Evolutionary conservation across 2,329 filamentous ascomycete genomes (phyloP).

Genomic region (Epichloe gansuensis): DNA sequence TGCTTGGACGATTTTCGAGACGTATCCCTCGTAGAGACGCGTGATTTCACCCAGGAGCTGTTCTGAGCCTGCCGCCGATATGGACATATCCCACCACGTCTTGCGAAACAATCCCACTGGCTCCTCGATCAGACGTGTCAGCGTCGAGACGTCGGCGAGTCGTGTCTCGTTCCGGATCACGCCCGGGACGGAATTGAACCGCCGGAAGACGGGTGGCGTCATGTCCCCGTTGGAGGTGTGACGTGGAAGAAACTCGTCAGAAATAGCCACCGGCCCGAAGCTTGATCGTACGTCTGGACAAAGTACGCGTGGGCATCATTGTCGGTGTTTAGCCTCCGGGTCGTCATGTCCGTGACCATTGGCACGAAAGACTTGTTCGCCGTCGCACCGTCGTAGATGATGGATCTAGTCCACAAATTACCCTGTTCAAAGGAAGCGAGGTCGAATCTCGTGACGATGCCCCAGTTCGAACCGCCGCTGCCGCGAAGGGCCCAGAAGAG

Average conservation of each 20-base stretch:
- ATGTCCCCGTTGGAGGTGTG: constrained; percentile 5
- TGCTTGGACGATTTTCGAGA: not conserved
- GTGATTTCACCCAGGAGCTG: not conserved
- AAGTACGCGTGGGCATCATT: constrained; percentile 13
- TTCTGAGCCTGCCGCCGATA: not conserved
- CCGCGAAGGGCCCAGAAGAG: constrained; percentile 46
- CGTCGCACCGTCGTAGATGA: constrained; percentile 11
- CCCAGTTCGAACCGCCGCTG: constrained; percentile 45
- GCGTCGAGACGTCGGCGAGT: constrained; percentile 8
- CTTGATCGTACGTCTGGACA: constrained; percentile 13
- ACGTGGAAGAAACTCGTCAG: constrained; percentile 11
- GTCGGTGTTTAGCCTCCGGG: not conserved
- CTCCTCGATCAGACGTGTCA: constrained; percentile 13
- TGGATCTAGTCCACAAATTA: constrained; percentile 24
- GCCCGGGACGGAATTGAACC: constrained; percentile 12
- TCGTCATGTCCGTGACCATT: constrained; percentile 10
- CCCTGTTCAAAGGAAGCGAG: constrained; percentile 25
- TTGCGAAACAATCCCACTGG: constrained; percentile 13
- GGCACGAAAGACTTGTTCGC: constrained; percentile 12
- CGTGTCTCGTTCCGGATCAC: constrained; percentile 10
- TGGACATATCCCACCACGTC: constrained; percentile 5
- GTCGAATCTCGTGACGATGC: constrained; percentile 40
- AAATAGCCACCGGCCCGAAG: constrained; percentile 8
- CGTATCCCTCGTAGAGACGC: not conserved
- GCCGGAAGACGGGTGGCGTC: constrained; percentile 10